A percentile compares a stretch with the other conserved stretches of the same genome.
These are phyloP conservation scores for Stenogyne calaminthoides DNA, from an alignment of 305 asterid genomes.

Conservation along the genomic window DNA sequence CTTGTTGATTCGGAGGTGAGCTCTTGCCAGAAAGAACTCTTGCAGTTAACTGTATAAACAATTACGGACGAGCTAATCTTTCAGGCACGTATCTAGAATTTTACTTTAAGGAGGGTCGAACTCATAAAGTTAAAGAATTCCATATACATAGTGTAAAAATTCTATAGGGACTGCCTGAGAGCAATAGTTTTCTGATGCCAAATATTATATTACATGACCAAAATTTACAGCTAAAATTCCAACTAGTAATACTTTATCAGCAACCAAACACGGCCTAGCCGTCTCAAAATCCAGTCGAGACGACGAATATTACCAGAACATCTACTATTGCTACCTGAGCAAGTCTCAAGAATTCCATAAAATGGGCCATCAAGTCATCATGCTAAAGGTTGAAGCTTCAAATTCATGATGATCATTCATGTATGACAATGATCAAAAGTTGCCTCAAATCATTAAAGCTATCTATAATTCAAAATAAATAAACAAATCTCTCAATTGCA, in stretches of 20 bases:
- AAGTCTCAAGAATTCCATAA: neutral
- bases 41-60: no score
- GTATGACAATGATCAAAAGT: neutral
- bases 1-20: no score
- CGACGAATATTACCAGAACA: neutral
- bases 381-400: no score
- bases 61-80: no score
- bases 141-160: no score
- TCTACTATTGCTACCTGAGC: neutral
- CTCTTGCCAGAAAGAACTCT: no score
- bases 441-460: neutral
- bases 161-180: neutral
- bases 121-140: no score
- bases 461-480: neutral
- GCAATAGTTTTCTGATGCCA: neutral
- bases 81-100: no score
- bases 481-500: neutral
- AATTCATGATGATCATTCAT: no score
- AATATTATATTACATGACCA: neutral
- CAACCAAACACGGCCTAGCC: neutral
- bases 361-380: neutral
- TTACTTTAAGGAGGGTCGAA: no score
- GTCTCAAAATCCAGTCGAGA: neutral
- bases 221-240: neutral
- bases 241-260: neutral